Conservation (phyloP, 768 basidiomycete species). For the Sporobolomyces phaffii region DNA sequence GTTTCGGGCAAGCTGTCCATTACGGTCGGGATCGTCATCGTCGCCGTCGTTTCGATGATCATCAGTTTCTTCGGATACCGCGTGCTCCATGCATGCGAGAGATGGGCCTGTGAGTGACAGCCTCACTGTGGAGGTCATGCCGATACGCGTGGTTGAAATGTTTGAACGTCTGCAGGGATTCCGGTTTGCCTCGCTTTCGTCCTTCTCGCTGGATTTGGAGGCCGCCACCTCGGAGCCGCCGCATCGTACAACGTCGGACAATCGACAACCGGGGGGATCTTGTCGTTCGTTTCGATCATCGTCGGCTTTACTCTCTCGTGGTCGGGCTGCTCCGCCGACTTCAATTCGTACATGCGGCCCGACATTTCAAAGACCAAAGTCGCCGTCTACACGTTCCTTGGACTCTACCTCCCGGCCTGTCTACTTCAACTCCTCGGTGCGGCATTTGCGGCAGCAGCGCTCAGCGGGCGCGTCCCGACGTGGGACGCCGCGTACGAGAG, state of each 20-base stretch:
- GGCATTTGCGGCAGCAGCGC: slow-evolving; percentile 58
- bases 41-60: slow-evolving; percentile 62
- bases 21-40: slow-evolving; percentile 73
- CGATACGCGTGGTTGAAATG: too few relatives aligned
- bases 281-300: slow-evolving; percentile 64
- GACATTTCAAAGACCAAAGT: slow-evolving; percentile 50
- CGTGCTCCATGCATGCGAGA: slow-evolving; percentile 52
- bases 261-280: slow-evolving; percentile 54
- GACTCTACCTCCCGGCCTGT: slow-evolving; percentile 56
- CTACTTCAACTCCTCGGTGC: slow-evolving; percentile 60
- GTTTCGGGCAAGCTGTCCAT: slow-evolving; percentile 54
- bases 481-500: slow-evolving; percentile 48
- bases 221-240: slow-evolving; percentile 57
- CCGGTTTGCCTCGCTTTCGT: slow-evolving; percentile 69
- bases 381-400: slow-evolving; percentile 62
- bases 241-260: slow-evolving; percentile 50
- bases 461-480: slow-evolving; percentile 43
- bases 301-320: slow-evolving; percentile 60
- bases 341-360: slow-evolving; percentile 61
- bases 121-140: too few relatives aligned
- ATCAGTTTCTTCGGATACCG: slow-evolving; percentile 46
- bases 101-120: slow-evolving; percentile 56
- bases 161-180: slow-evolving; percentile 59
- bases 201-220: slow-evolving; percentile 66
- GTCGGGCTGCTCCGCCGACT: slow-evolving; percentile 55